Evolutionary conservation across 306 rosid species (phyloP).

Genomic region (Ziziphus jujuba): DNA sequence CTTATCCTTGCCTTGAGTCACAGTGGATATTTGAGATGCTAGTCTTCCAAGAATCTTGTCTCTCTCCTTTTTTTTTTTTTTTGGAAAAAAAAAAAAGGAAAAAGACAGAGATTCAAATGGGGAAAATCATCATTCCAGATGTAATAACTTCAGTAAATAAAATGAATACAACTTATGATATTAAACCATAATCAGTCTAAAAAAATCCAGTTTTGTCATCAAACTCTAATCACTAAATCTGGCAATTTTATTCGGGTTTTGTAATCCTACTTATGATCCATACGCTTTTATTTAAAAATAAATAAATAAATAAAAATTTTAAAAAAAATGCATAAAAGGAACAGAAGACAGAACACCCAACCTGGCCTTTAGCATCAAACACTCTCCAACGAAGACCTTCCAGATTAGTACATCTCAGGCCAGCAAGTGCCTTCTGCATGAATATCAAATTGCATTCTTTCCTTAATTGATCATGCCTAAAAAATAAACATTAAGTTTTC

Average conservation of each 20-base stretch:
- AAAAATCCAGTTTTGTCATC: background rate
- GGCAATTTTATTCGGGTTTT: background rate
- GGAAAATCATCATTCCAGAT: constrained; percentile 2
- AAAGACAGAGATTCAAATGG: background rate
- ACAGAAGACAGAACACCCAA: constrained; percentile 19
- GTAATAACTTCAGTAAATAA: constrained; percentile 16
- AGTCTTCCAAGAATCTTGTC: constrained; percentile 97
- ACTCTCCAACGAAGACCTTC: constrained; percentile 92
- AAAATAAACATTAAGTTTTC: background rate
- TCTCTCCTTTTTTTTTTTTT: too few species aligned
- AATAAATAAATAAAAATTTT: background rate
- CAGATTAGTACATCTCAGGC: constrained; percentile 75
- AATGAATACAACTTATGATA: background rate
- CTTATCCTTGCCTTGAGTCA: constrained; percentile 87
- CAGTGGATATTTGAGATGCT: constrained; percentile 95
- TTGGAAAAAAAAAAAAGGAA: background rate
- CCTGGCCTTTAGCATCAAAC: constrained; percentile 94
- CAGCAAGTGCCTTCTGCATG: constrained; percentile 83
- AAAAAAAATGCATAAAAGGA: background rate
- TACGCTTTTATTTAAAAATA: too few species aligned
- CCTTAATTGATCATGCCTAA: background rate
- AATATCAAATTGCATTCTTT: background rate
- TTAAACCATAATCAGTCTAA: background rate
- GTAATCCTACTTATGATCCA: background rate
- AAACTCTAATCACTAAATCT: background rate